These are phyloP conservation scores for Remersonia thermophila DNA, from an alignment of 2,329 filamentous ascomycete species.

Conservation along the genomic window DNA sequence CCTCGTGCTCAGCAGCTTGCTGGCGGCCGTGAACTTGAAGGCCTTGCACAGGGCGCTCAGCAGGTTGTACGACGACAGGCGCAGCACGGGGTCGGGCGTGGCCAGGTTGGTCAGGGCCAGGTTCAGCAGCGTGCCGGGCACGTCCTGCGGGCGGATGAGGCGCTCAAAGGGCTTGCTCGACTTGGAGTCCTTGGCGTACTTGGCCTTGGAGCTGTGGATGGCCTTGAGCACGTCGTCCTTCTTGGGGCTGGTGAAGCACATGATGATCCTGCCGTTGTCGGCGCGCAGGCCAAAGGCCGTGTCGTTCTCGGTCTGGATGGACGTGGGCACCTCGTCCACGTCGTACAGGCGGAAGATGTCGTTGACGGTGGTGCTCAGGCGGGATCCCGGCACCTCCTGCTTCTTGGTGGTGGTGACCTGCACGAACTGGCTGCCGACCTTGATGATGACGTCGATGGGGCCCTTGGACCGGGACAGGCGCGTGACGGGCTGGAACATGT, in stretches of 20 bases:
- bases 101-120: constrained; percentile 55
- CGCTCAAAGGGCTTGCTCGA: constrained; percentile 50
- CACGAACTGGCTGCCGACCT: constrained; percentile 56
- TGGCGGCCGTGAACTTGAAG: constrained; percentile 53
- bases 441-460: constrained; percentile 57
- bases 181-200: constrained; percentile 50
- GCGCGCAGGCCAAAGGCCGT: constrained; percentile 55
- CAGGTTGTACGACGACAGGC: constrained; percentile 55
- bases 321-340: constrained; percentile 53
- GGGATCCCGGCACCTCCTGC: constrained; percentile 52
- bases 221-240: constrained; percentile 51
- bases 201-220: constrained; percentile 50
- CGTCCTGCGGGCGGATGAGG: constrained; percentile 56
- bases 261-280: constrained; percentile 57
- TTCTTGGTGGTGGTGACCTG: constrained; percentile 58
- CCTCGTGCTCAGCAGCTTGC: constrained; percentile 49
- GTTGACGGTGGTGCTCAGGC: constrained; percentile 52
- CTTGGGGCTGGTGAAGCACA: constrained; percentile 58
- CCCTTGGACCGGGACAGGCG: constrained; percentile 56
- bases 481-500: constrained; percentile 52
- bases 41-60: constrained; percentile 54
- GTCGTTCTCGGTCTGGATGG: constrained; percentile 53
- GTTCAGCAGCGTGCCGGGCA: constrained; percentile 56
- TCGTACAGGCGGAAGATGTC: constrained; percentile 58
- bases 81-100: constrained; percentile 46